Conservation (phyloP, 2,329 filamentous ascomycete genomes). For the Rosellinia necatrix region DNA sequence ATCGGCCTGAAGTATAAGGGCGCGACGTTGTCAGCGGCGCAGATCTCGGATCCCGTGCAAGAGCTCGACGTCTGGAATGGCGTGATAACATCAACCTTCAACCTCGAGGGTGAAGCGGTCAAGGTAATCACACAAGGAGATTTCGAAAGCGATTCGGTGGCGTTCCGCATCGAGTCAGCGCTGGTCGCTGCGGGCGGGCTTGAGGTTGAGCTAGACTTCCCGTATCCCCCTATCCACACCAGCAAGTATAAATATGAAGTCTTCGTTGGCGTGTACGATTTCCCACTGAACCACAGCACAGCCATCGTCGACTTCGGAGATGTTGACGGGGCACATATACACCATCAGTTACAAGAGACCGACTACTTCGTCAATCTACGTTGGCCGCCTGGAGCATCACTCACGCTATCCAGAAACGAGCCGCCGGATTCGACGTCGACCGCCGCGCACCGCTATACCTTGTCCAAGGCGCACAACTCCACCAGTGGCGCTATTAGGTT, state of each 20-base stretch:
- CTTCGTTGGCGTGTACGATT: conserved; percentile 48
- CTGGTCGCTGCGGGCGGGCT: conserved; percentile 43
- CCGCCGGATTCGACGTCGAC: conserved; percentile 30
- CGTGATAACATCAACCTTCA: conserved; percentile 46
- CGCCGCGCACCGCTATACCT: conserved; percentile 42
- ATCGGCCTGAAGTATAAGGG: conserved; percentile 47
- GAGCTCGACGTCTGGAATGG: conserved; percentile 46
- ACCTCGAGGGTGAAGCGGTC: conserved; percentile 38
- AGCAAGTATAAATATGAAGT: conserved; percentile 51
- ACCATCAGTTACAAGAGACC: conserved; percentile 45
- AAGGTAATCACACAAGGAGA: conserved; percentile 45
- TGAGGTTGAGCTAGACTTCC: conserved; percentile 48
- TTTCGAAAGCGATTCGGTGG: conserved; percentile 45
- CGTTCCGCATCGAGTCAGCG: conserved; percentile 44
- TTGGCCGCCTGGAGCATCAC: conserved; percentile 35
- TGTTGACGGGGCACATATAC: conserved; percentile 39
- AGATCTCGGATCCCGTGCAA: conserved; percentile 41
- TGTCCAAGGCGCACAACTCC: conserved; percentile 29
- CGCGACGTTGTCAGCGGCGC: conserved; percentile 36
- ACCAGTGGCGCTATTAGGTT: conserved; percentile 33
- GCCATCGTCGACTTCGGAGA: conserved; percentile 26
- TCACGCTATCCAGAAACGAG: conserved; percentile 35
- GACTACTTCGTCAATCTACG: conserved; percentile 47
- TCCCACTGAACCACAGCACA: conserved; percentile 46
- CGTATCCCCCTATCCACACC: conserved; percentile 47